Evolutionary conservation across 306 rosid genomes (phyloP).

Genomic region (Vigna unguiculata): DNA sequence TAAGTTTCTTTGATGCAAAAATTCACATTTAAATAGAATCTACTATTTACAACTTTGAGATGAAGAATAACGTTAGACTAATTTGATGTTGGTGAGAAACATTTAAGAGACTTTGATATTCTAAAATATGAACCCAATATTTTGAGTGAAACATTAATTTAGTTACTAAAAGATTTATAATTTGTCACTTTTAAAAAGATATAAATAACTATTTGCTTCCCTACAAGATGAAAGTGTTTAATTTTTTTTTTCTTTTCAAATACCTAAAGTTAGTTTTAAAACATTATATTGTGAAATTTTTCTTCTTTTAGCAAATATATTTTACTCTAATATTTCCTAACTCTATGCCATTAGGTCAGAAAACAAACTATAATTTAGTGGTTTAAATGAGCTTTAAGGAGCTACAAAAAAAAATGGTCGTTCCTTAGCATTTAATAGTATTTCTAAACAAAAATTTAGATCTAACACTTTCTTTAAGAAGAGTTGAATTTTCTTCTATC

Average conservation of each 20-base stretch:
- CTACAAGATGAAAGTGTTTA: neutral
- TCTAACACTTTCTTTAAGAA: neutral
- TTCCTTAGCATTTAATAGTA: neutral
- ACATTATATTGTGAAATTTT: neutral
- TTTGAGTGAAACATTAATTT: neutral
- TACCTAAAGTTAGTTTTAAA: neutral
- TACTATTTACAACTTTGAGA: too few relatives aligned
- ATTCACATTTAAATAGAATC: too few relatives aligned
- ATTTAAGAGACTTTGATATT: neutral
- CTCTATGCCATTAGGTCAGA: neutral
- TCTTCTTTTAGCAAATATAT: neutral
- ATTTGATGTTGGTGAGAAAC: neutral
- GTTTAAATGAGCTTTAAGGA: neutral
- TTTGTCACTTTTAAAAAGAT: neutral
- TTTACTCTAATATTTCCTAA: neutral
- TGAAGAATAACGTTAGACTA: neutral
- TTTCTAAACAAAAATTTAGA: conserved; percentile 1
- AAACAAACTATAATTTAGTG: neutral
- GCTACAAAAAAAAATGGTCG: neutral
- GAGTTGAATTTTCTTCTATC: neutral
- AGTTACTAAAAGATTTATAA: too few relatives aligned
- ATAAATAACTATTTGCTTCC: neutral
- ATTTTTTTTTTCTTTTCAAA: neutral
- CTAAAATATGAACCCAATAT: neutral
- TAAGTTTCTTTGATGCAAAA: too few relatives aligned